Evolutionary conservation across 805 yeast genomes (phyloP).

Genomic region (Candida sphagnicola): DNA sequence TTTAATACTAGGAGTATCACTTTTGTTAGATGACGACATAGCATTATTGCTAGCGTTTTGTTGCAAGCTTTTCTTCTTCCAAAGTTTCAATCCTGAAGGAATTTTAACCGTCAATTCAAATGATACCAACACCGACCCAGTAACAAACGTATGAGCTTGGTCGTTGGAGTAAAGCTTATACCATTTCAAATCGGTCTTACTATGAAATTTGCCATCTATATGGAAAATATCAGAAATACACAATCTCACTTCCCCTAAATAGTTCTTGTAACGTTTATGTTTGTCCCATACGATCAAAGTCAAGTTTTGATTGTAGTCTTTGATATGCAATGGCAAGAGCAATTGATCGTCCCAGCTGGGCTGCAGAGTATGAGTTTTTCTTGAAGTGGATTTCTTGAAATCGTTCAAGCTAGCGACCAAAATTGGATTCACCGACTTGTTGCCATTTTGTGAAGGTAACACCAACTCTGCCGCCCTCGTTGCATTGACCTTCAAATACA

Average conservation of each 20-base stretch:
- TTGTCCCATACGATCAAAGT: constrained; percentile 38
- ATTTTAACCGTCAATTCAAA: constrained; percentile 32
- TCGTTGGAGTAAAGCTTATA: constrained; percentile 39
- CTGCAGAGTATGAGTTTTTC: constrained; percentile 28
- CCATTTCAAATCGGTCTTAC: constrained; percentile 37
- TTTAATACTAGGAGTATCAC: background rate
- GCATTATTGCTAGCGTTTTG: background rate
- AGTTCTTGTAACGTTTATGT: constrained; percentile 31
- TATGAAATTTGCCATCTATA: constrained; percentile 8
- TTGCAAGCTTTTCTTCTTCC: constrained; percentile 3
- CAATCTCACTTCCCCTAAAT: constrained; percentile 38
- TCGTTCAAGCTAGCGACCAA: constrained; percentile 31
- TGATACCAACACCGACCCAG: constrained; percentile 44
- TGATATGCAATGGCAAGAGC: constrained; percentile 23
- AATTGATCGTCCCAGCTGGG: constrained; percentile 40
- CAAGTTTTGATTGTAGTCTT: constrained; percentile 27
- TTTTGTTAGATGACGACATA: background rate
- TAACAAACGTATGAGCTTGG: constrained; percentile 38
- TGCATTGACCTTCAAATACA: constrained; percentile 30
- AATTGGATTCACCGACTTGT: constrained; percentile 31
- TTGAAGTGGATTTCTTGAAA: constrained; percentile 23
- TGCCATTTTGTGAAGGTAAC: constrained; percentile 4
- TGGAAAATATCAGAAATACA: constrained; percentile 25
- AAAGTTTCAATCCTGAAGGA: constrained; percentile 7
- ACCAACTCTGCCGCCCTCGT: constrained; percentile 38